Base-by-base conservation (phyloP, 1,284 basidiomycete genomes). In the Cryptococcus sp. region DNA sequence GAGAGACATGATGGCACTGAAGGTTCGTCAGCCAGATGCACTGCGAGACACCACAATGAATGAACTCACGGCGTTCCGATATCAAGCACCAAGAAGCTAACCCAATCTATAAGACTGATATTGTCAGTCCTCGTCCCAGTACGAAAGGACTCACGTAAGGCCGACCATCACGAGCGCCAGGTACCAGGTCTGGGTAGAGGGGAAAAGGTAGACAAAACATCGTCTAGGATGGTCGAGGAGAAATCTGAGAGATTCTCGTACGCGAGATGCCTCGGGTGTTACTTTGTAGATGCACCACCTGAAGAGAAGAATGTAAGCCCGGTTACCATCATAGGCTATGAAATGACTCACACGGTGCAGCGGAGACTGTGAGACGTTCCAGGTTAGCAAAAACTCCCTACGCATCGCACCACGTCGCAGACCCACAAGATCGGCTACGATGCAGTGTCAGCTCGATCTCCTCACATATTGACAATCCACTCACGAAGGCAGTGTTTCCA, bases 121-220 rank as follows among this genome's bases (percentile, higher is more conserved):
- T 33, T 9, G 21, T 52, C 20, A 53, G 51, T 21, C 20, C 21
- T 16, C 23, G 36, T 36, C 35, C 51, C 24, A 51, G 37, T 20
- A 4, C 52, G n/a, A 16, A 20, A 28, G 15, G 4, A 75, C 83
- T 61, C 66, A 90, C 87, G 85, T 91, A 36, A 97, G 79, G 4
- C 80, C 69, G 9, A 88, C 43, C 44, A 96, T 85, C 2, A 78
- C 71, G 23, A 83, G 82, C 0, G 91, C 63, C 15, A 97, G 82
- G 66, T 94, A 91, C 91, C 92, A 95, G 1, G 94, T 98, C 72
- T 98, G 93, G 63, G 92, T 89, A 0, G 91, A 87, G 0, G 95
- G 95, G 69, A 98, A 98, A 7, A 98, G 83, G 73, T 96, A 94
- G 43, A 95, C 85, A 71, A 91, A 98, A 78, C 95, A 92, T 62